A percentile compares a stretch with the other conserved stretches of the same genome.
Evolutionary conservation across 73 alveolate genomes (phyloP).

Genomic region (Effrenium voratum): DNA sequence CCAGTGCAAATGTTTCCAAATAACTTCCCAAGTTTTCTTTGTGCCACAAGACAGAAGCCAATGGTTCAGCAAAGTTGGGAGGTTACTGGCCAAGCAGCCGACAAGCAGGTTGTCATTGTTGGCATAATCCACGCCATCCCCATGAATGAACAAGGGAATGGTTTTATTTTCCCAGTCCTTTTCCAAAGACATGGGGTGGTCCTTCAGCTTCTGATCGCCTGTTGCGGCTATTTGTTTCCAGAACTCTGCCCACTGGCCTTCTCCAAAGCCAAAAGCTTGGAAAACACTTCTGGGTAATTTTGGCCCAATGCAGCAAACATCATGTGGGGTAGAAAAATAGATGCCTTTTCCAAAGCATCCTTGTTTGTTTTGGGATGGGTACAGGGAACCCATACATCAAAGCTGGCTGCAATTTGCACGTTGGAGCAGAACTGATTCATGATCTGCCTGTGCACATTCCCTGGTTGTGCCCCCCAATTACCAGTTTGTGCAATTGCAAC

Average conservation of each 20-base stretch:
- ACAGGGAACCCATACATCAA: not conserved
- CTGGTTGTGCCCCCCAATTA: constrained; percentile 25
- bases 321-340: not conserved
- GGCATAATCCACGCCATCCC: constrained; percentile 12
- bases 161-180: not conserved
- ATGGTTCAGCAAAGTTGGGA: constrained; percentile 27
- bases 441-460: constrained; percentile 5
- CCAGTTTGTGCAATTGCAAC: constrained; percentile 30
- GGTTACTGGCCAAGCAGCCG: not conserved
- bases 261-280: not conserved
- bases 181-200: constrained; percentile 49
- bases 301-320: not conserved
- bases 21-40: constrained; percentile 33
- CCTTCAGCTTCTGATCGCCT: not conserved
- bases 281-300: not conserved
- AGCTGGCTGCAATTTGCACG: not conserved
- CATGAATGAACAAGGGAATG: constrained; percentile 27
- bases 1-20: not conserved
- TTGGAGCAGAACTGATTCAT: not conserved
- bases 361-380: not conserved
- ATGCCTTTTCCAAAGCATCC: constrained; percentile 54
- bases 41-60: constrained; percentile 35
- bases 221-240: not conserved
- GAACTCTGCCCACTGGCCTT: not conserved
- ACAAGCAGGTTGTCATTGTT: constrained; percentile 12